Percentiles rank a stretch among this genome's conserved stretches.
Evolutionary conservation across 805 yeast species (phyloP).

Genomic region (Blastobotrys americana): DNA sequence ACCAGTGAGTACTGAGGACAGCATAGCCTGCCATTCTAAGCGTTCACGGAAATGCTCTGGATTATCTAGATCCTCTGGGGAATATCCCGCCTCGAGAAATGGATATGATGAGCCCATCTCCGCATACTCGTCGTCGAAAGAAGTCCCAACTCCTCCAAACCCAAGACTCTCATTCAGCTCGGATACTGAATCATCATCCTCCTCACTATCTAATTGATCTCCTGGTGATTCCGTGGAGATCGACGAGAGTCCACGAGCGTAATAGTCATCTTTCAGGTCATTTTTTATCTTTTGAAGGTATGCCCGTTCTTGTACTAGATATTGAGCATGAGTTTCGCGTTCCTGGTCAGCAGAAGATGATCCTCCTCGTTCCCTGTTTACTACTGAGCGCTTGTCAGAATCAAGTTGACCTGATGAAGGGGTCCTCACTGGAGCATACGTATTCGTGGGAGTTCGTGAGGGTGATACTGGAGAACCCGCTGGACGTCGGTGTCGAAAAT

Average conservation of each 20-base stretch:
- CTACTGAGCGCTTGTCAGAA: conserved; percentile 9
- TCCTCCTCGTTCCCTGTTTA: conserved; percentile 4
- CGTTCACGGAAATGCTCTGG: conserved; percentile 48
- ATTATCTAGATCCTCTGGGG: conserved; percentile 24
- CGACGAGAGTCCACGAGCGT: conserved; percentile 54
- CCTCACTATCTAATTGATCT: conserved; percentile 28
- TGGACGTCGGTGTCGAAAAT: not conserved
- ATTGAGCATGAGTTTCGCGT: conserved; percentile 33
- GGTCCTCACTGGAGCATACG: conserved; percentile 23
- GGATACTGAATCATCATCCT: conserved; percentile 26
- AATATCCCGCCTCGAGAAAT: conserved; percentile 20
- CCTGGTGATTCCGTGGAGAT: conserved; percentile 25
- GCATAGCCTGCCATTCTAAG: conserved; percentile 93
- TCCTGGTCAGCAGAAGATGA: conserved; percentile 7
- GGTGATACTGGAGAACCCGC: not conserved
- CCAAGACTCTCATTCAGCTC: conserved; percentile 23
- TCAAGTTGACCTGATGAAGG: conserved; percentile 14
- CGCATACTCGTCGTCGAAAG: conserved; percentile 28
- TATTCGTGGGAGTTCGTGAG: conserved; percentile 6
- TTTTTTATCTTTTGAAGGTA: conserved; percentile 58
- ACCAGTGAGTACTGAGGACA: conserved; percentile 83
- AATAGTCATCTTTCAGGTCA: conserved; percentile 60
- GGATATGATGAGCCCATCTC: conserved; percentile 18
- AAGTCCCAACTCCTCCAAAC: conserved; percentile 29
- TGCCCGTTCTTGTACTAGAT: conserved; percentile 57